Base-by-base conservation (phyloP, 257 asterid genomes). In the Nicotiana paniculata region DNA sequence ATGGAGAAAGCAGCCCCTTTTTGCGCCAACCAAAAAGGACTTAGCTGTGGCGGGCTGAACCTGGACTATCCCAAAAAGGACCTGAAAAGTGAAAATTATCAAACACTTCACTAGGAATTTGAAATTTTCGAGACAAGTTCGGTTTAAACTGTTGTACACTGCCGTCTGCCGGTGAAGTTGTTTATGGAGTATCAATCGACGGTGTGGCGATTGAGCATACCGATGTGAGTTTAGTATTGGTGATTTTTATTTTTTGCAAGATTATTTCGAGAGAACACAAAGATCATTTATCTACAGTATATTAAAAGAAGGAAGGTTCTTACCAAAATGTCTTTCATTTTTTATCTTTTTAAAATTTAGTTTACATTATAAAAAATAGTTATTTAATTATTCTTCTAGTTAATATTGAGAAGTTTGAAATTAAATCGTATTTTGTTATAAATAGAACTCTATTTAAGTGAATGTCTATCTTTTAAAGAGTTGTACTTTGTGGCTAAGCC, bases 21-120 rank as follows among this genome's bases (percentile, higher is more conserved):
- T 43, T 72, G 59, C 59, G 78, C 78, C 78, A 43, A 43, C 59
- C 78, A 43, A 70, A 70, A 9, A 70, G 24, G 78, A 70, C 59
- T 43, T 43, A 43, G 48, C 48, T 43, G 48, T 8, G 48, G 48
- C 48, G 48, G 48, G 11, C 48, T 43, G 48, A 43, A 43, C 3
- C 48, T 43, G 48, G 11, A 43, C 48, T 43, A 43, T 13, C n/a
- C 5, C 4, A 12, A 9, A 43, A 54, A 54, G 59, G 6, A 54
- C 18, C 59, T 58, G 64, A 58, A 4, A 39, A 43, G 48, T 7
- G 48, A 43, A 43, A 43, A 53, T 3, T 53, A 53, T 53, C 16
- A 53, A 11, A 53, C 57, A 53, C 0, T 13, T 53, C 2, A 53
- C 1, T 53, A 13, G 57, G 13, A 24, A 21, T 61, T 61, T 24